phyloP scores from a whole-genome alignment of 768 basidiomycete species.

The Boletus reticuloceps region DNA sequence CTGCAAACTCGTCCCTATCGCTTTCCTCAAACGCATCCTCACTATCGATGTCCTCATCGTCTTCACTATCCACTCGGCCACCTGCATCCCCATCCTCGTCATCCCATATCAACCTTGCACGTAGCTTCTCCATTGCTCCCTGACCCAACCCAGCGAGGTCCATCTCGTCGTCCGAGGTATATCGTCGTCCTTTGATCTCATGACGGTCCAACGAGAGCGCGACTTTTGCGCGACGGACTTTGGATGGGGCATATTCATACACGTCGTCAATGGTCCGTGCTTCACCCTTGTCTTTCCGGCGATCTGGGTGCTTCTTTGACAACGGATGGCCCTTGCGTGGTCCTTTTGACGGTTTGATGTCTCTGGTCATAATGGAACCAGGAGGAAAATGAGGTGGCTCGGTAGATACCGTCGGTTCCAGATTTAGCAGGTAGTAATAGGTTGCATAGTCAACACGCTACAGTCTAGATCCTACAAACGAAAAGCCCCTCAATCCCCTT shows the following conservation, averaged over 20 bases:
- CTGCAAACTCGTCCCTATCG: conserved; percentile 76
- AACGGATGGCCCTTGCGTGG: not conserved
- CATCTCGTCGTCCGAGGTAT: conserved; percentile 41
- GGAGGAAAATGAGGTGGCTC: conserved; percentile 13
- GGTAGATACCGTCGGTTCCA: conserved; percentile 8
- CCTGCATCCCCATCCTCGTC: conserved; percentile 43
- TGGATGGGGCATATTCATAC: conserved; percentile 59
- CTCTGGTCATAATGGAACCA: conserved; percentile 15
- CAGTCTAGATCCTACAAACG: conserved; percentile 12
- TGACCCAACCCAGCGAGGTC: conserved; percentile 30
- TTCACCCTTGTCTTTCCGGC: conserved; percentile 37
- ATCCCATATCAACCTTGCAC: conserved; percentile 52
- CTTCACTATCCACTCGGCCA: conserved; percentile 52
- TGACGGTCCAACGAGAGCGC: conserved; percentile 55
- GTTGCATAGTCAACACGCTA: not conserved
- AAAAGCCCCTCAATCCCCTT: not conserved
- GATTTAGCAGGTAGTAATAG: conserved; percentile 25
- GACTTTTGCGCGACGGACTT: conserved; percentile 50
- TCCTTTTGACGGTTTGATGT: conserved; percentile 14
- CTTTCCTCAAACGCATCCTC: conserved; percentile 83
- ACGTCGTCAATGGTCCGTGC: conserved; percentile 45
- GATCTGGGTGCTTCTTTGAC: conserved; percentile 44
- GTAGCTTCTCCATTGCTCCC: conserved; percentile 33
- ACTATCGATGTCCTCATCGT: conserved; percentile 86
- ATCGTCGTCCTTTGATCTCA: conserved; percentile 36